A percentile compares a stretch with the other conserved stretches of the same genome.
phyloP scores from a whole-genome alignment of 2,329 filamentous ascomycete genomes.

The Penicillium sp. region DNA sequence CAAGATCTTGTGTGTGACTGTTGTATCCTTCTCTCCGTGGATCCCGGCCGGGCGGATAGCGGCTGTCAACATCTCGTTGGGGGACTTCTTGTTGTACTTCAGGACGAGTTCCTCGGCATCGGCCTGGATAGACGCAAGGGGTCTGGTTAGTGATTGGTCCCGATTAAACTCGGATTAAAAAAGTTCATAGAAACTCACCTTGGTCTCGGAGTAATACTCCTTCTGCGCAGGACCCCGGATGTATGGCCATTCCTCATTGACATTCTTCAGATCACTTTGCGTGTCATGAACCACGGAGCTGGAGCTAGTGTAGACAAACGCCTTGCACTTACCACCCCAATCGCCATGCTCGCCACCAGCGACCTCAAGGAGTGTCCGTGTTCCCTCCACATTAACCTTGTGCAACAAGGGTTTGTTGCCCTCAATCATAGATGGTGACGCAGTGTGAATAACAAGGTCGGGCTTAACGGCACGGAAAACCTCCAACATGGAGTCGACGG shows the following conservation, averaged over 20 bases:
- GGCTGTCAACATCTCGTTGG: constrained; percentile 66
- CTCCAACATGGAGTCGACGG: constrained; percentile 56
- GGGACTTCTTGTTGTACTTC: constrained; percentile 63
- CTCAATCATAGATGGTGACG: constrained; percentile 61
- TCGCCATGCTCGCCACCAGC: constrained; percentile 64
- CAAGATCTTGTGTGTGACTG: constrained; percentile 70
- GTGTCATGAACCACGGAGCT: constrained; percentile 86
- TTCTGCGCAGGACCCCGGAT: constrained; percentile 67
- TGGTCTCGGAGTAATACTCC: constrained; percentile 88
- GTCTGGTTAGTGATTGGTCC: constrained; percentile 1
- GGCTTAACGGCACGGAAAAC: constrained; percentile 67
- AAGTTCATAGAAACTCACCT: constrained; percentile 51
- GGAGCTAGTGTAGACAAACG: constrained; percentile 86
- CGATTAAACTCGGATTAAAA: constrained; percentile 14
- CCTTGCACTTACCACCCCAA: constrained; percentile 63
- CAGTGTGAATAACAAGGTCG: constrained; percentile 87
- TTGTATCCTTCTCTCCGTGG: constrained; percentile 83
- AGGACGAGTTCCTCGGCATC: constrained; percentile 80
- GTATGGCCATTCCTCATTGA: constrained; percentile 77
- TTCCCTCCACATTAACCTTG: constrained; percentile 86
- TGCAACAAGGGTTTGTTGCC: constrained; percentile 61
- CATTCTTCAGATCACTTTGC: constrained; percentile 72
- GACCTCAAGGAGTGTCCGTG: constrained; percentile 64
- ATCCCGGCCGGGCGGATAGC: constrained; percentile 84
- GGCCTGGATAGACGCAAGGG: constrained; percentile 48